These are phyloP conservation scores for Talaromyces proteolyticus DNA, from an alignment of 495 filamentous ascomycete genomes.

Conservation along the genomic window DNA sequence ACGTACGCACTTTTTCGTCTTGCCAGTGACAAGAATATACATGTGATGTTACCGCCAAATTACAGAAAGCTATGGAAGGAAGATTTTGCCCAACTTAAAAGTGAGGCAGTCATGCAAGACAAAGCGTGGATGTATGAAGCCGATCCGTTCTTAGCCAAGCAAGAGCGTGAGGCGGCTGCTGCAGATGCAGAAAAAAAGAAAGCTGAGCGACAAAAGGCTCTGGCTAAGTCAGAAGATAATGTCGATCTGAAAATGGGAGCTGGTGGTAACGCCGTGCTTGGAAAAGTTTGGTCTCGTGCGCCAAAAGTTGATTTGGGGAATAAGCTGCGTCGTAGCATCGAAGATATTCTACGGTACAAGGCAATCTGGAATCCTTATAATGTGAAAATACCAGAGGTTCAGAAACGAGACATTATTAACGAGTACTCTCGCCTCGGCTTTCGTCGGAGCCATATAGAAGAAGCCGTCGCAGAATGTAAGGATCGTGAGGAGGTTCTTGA, in stretches of 20 bases:
- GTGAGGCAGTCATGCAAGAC: slow-evolving; percentile 66
- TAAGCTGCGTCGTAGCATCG: slow-evolving; percentile 68
- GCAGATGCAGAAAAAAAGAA: slow-evolving; percentile 66
- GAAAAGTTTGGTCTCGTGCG: slow-evolving; percentile 72
- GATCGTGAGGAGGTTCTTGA: slow-evolving; percentile 87
- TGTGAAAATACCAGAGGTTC: slow-evolving; percentile 52
- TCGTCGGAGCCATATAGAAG: slow-evolving; percentile 78
- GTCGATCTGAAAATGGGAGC: slow-evolving; percentile 29
- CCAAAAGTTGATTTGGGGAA: slow-evolving; percentile 92
- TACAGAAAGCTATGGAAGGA: slow-evolving; percentile 85
- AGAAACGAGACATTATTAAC: slow-evolving; percentile 57
- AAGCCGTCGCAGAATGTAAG: slow-evolving; percentile 81
- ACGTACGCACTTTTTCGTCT: slow-evolving; percentile 87
- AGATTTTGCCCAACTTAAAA: slow-evolving; percentile 73
- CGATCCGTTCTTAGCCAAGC: slow-evolving; percentile 78
- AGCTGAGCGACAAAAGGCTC: slow-evolving; percentile 51
- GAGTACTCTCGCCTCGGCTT: slow-evolving; percentile 76
- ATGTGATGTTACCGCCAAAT: slow-evolving; percentile 88
- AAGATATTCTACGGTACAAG: slow-evolving; percentile 67
- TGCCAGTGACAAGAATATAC: slow-evolving; percentile 87
- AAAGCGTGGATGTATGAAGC: slow-evolving; percentile 91
- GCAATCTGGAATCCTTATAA: slow-evolving; percentile 81
- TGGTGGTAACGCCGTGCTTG: slow-evolving; percentile 24
- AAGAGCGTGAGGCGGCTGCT: slow-evolving; percentile 71
- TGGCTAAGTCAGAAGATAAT: slow-evolving; percentile 56